Evolutionary conservation across 2,329 filamentous ascomycete genomes (phyloP), one percentile per base, ranked within the genome.

Genomic region (Clarireedia paspali): DNA sequence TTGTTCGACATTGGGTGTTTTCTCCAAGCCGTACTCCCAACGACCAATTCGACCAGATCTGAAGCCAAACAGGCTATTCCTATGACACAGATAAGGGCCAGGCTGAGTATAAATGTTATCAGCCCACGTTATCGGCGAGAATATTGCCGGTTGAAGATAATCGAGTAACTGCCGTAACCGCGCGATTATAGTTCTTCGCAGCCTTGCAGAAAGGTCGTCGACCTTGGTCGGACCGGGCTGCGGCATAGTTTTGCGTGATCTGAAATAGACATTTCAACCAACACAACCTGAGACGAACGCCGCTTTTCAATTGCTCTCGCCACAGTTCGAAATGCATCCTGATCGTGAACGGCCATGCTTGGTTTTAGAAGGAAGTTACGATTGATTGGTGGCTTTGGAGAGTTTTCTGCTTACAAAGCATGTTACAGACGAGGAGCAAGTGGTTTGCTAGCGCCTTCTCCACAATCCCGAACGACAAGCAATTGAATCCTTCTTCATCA

Each of bases 201-300:
- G 30, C 51, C 51, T 53, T 40, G 12, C 34, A 38, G 23, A 53
- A n/a, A 53, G 20, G n/a, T 53, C 27, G 17, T 47, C 26, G 40
- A 38, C 26, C 50, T 30, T 53, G 20, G 15, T 36, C 40, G 15
- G 23, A 38, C 15, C 39, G 39, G 39, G 15, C 39, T 42, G 39
- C 15, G 15, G 14, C 15, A n/a, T 42, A 20, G 39, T 10, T n/a
- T 14, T 15, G 17, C 14, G 17, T 48, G 30, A 36, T 38, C 51
- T 38, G 42, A 39, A 47, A 53, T 48, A 39, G 51, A 53, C 20
- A 12, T 42, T n/a, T 23, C 26, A 40, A 23, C 30, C 51, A 48
- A 53, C 44, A 53, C 12, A 6, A 17, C n/a, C 20, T 48, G 44
- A n/a, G 39, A 53, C 30, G 12, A 27, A 17, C 6, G 17, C 26